Base-by-base conservation (phyloP, 1,284 basidiomycete species). In the Inonotus hispidus region DNA sequence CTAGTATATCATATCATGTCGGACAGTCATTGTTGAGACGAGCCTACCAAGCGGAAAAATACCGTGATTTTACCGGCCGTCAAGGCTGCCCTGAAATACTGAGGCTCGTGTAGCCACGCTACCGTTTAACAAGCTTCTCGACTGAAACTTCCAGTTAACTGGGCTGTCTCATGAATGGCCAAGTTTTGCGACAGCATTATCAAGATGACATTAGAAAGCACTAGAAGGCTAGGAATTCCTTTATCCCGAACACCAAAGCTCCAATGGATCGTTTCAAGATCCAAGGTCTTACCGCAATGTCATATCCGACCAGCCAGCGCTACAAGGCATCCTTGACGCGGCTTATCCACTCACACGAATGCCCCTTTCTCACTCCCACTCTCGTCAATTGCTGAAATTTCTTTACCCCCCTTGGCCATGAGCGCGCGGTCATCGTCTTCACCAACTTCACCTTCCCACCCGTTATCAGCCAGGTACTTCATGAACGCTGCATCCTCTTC, bases 361-460 rank as follows among this genome's bases (percentile, higher is more conserved):
- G 54, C 45, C 19, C 46, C 59, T 53, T 65, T 63, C 47, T 63
- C 62, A 52, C 39, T 59, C 21, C 2, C 38, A 23, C 16, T 29
- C 52, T 61, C 60, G 13, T 62, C 60, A 54, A 32, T 61, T 35
- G 49, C 54, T 29, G 7, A 21, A 49, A 14, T n/a, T 16, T 11
- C 43, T 25, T 57, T 58, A 14, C 43, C 50, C 32, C 29, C 65
- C 41, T 67, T 66, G 32, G 65, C 61, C 41, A 78, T 68, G 38
- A 75, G 45, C 21, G 70, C 71, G 38, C 72, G 73, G 50, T 76
- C 77, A 50, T 77, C 75, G 56, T 79, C 82, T 61, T 87, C 84
- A 16, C 87, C 86, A 19, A 89, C 75, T 53, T 79, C 73, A 21
- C 86, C 86, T 61, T 80, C 71, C 87, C 87, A 90, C 3, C 86